Evolutionary conservation across 768 basidiomycete species (phyloP).

Genomic region (Suillus hirtellus): DNA sequence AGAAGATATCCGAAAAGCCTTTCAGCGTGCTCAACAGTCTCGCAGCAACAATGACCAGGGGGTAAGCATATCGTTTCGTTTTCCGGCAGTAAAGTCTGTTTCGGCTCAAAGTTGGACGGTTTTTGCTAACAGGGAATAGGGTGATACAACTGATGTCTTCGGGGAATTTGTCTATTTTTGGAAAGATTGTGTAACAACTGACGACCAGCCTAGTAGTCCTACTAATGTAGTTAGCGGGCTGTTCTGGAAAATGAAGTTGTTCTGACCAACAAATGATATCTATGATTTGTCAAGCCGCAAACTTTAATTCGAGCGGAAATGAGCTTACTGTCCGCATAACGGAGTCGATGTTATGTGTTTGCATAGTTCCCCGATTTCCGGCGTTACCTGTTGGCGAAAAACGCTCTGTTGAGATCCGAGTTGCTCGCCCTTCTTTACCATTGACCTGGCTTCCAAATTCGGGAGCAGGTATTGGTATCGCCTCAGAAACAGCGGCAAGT

Average conservation of each 20-base stretch:
- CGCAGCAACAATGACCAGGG: conserved; percentile 55
- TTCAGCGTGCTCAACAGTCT: conserved; percentile 60
- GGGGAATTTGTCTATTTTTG: conserved; percentile 20
- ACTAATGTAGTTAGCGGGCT: not conserved
- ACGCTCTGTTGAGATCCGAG: conserved; percentile 64
- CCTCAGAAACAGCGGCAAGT: conserved; percentile 34
- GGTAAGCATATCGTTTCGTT: conserved; percentile 72
- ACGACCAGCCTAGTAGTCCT: not conserved
- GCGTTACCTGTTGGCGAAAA: conserved; percentile 75
- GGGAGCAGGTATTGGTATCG: conserved; percentile 34
- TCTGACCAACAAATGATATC: conserved; percentile 36
- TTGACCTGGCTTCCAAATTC: conserved; percentile 62
- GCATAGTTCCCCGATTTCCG: conserved; percentile 77
- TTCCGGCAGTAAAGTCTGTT: conserved; percentile 88
- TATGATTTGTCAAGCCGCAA: conserved; percentile 42
- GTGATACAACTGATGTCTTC: conserved; percentile 50
- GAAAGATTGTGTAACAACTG: not conserved
- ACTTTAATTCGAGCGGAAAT: conserved; percentile 17
- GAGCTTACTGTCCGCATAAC: conserved; percentile 63
- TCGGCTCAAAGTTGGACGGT: conserved; percentile 89
- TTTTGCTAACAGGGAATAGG: conserved; percentile 82
- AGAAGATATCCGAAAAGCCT: conserved; percentile 72
- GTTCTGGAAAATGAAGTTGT: not conserved
- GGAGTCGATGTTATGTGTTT: conserved; percentile 60
- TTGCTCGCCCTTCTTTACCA: conserved; percentile 63